phyloP scores from a whole-genome alignment of 371 early-diverging fungal species.

The Capillidium heterosporum region DNA sequence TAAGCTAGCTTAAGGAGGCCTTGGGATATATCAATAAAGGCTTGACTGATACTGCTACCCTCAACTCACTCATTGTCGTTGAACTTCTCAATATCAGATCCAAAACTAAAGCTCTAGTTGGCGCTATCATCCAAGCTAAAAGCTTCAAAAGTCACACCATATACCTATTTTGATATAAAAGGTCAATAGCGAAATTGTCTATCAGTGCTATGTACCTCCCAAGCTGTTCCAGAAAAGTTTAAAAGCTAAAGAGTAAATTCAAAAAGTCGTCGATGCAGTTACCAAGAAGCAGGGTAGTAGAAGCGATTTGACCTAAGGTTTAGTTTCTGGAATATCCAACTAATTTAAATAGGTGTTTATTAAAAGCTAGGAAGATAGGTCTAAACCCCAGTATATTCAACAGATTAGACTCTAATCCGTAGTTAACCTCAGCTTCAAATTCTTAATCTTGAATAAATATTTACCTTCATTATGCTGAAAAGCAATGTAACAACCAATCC shows the following conservation, averaged over 20 bases:
- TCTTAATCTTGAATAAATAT: no score
- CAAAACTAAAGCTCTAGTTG: slow-evolving; percentile 52
- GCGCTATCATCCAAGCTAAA: slow-evolving; percentile 64
- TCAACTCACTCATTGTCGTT: slow-evolving; percentile 22
- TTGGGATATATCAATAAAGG: slow-evolving; percentile 54
- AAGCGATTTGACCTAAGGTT: slow-evolving; percentile 69
- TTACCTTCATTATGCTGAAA: no score
- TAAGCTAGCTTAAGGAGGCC: slow-evolving; percentile 63
- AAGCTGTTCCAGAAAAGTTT: slow-evolving; percentile 37
- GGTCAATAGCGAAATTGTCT: slow-evolving; percentile 44
- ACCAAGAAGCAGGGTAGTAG: slow-evolving; percentile 86
- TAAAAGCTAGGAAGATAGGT: no score
- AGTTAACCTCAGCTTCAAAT: no score
- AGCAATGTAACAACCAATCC: no score
- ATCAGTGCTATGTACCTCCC: slow-evolving; percentile 73
- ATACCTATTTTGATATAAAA: slow-evolving; percentile 60
- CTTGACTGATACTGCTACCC: slow-evolving; percentile 54
- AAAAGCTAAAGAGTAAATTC: slow-evolving; percentile 82
- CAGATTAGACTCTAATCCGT: no score
- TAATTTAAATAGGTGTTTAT: no score
- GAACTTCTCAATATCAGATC: slow-evolving; percentile 40
- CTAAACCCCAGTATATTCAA: no score
- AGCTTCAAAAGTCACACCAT: slow-evolving; percentile 61
- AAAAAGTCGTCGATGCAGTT: slow-evolving; percentile 50
- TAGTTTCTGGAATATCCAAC: slow-evolving; percentile 43